These are phyloP conservation scores for Microbotryomycetes sp. DNA, from an alignment of 1,284 basidiomycete genomes.

Conservation along the genomic window DNA sequence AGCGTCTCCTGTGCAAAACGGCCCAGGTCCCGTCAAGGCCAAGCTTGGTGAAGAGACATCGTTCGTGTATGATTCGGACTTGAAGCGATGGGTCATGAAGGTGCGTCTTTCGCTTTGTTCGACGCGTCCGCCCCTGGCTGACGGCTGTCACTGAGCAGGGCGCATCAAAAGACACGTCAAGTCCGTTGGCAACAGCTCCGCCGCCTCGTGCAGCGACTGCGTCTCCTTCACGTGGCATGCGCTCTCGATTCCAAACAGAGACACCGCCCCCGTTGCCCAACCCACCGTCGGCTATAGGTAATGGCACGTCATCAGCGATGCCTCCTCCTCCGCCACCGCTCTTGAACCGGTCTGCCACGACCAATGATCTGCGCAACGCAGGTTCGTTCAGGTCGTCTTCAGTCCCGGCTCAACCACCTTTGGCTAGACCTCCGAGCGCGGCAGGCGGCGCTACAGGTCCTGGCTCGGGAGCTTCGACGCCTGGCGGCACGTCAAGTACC, in stretches of 20 bases:
- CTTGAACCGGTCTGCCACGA: conserved; percentile 17
- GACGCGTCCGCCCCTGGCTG: no score
- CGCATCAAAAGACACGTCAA: conserved; percentile 51
- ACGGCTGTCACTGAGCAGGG: no score
- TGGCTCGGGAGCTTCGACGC: neutral
- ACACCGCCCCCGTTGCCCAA: conserved; percentile 20
- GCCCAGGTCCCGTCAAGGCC: conserved; percentile 65
- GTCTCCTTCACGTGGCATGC: conserved; percentile 55
- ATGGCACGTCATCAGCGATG: conserved; percentile 9
- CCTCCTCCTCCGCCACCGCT: conserved; percentile 9
- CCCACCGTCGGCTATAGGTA: neutral
- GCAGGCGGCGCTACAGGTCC: neutral
- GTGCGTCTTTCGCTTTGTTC: conserved; percentile 42
- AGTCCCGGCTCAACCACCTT: neutral
- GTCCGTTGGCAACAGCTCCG: conserved; percentile 45
- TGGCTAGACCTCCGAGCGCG: neutral
- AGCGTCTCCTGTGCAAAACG: conserved; percentile 39
- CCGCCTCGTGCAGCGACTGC: conserved; percentile 70
- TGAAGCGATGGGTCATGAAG: conserved; percentile 93
- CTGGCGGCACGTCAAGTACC: neutral
- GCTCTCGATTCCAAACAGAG: conserved; percentile 32
- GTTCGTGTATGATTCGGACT: conserved; percentile 90
- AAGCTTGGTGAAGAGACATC: conserved; percentile 86
- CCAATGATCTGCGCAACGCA: conserved; percentile 9
- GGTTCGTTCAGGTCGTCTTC: neutral